Evolutionary conservation across 192 early-diverging fungal species (phyloP).

Genomic region (Coemansia sp.): DNA sequence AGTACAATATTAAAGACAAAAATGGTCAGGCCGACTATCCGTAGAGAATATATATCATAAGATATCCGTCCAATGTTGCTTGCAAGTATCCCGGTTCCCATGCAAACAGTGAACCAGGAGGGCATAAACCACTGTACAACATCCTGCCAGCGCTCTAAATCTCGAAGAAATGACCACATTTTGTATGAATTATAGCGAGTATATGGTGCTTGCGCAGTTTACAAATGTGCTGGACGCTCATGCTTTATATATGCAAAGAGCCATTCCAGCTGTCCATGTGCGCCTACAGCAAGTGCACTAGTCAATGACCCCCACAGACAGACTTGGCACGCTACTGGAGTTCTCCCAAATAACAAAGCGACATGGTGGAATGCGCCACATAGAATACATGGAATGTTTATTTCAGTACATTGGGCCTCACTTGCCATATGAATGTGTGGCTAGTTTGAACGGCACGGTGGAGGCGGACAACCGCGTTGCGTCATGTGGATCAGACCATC

Average conservation of each 20-base stretch:
- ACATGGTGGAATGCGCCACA: not conserved
- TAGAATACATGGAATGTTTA: not conserved
- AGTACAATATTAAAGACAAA: conserved; percentile 40
- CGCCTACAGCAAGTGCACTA: not conserved
- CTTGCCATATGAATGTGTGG: not conserved
- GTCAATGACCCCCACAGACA: not conserved
- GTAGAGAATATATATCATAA: conserved; percentile 19
- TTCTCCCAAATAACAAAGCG: not conserved
- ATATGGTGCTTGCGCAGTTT: not conserved
- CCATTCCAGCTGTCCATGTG: not conserved
- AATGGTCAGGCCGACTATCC: conserved; percentile 15
- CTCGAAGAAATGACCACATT: conserved; percentile 4
- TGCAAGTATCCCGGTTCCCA: conserved; percentile 56
- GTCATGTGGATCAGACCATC: not conserved
- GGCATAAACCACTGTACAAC: conserved; percentile 51
- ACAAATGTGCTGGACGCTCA: too few species aligned
- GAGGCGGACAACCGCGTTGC: not conserved
- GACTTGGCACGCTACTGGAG: not conserved
- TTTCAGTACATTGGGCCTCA: not conserved
- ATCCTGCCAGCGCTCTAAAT: conserved; percentile 7
- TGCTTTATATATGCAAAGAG: not conserved
- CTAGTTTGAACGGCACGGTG: not conserved
- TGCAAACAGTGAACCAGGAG: conserved; percentile 53
- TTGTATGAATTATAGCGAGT: not conserved
- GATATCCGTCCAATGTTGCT: conserved; percentile 31